Conservation (phyloP, 192 early-diverging fungal genomes). For the Jimgerdemannia lactiflua region DNA sequence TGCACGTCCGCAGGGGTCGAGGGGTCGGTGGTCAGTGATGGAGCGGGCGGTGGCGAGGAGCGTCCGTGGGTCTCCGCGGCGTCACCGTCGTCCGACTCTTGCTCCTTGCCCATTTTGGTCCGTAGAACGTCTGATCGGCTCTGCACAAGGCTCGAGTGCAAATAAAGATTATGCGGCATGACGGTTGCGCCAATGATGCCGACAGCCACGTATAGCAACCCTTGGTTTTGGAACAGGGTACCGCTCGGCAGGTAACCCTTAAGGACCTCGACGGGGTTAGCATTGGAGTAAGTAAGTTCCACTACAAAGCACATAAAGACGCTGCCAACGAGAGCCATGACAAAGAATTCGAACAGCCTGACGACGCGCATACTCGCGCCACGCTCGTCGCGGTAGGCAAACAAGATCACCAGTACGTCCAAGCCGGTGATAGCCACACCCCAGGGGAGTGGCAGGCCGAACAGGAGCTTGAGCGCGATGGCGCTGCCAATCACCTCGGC, state of each 20-base stretch:
- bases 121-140: slow-evolving; percentile 34
- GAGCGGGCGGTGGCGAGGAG: background rate
- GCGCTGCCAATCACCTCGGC: slow-evolving; percentile 87
- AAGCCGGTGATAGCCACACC: slow-evolving; percentile 74
- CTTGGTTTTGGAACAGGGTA: slow-evolving; percentile 54
- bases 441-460: slow-evolving; percentile 62
- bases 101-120: too few relatives aligned
- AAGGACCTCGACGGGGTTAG: slow-evolving; percentile 57
- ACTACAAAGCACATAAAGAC: slow-evolving; percentile 67
- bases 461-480: slow-evolving; percentile 75
- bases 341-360: slow-evolving; percentile 62
- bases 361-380: slow-evolving; percentile 35
- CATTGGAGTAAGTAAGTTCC: slow-evolving; percentile 56
- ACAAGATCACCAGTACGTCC: slow-evolving; percentile 71
- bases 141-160: slow-evolving; percentile 76
- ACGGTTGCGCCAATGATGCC: slow-evolving; percentile 87
- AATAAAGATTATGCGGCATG: slow-evolving; percentile 86
- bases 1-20: too few relatives aligned
- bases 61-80: background rate
- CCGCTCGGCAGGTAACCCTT: slow-evolving; percentile 59
- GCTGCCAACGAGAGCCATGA: slow-evolving; percentile 62
- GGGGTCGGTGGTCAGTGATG: background rate
- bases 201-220: slow-evolving; percentile 65
- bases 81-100: background rate
- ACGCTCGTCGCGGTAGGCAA: slow-evolving; percentile 50